Evolutionary conservation across 179 eudicot species (phyloP).

Genomic region (Camellia oleifera): DNA sequence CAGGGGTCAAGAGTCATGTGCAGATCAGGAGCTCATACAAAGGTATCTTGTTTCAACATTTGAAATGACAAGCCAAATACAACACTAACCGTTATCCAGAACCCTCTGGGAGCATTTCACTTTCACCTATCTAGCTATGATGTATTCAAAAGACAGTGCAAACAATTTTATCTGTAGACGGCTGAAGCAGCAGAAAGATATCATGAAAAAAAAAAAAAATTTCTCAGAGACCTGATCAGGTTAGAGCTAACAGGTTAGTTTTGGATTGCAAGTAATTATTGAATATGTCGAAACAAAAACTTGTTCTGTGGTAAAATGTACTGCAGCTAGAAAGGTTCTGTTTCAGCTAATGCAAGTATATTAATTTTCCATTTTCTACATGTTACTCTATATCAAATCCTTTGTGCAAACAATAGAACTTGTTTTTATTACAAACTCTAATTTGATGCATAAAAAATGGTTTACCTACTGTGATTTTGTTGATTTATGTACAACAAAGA

Average conservation of each 20-base stretch:
- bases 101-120: neutral
- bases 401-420: neutral
- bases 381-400: neutral
- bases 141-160: neutral
- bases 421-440: neutral
- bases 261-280: neutral
- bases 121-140: neutral
- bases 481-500: neutral
- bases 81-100: neutral
- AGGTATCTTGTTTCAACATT: neutral
- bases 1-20: neutral
- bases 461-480: neutral
- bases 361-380: neutral
- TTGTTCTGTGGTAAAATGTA: neutral
- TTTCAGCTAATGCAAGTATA: neutral
- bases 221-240: neutral
- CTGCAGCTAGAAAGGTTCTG: neutral
- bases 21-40: conserved; percentile 3
- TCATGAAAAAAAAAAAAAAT: neutral
- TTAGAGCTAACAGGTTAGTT: neutral
- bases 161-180: neutral
- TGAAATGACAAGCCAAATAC: neutral
- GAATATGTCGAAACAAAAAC: neutral
- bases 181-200: neutral
- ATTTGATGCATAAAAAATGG: neutral